Evolutionary conservation across 164 flowering plant species (phyloP).

Genomic region (Stephania yunnanensis): DNA sequence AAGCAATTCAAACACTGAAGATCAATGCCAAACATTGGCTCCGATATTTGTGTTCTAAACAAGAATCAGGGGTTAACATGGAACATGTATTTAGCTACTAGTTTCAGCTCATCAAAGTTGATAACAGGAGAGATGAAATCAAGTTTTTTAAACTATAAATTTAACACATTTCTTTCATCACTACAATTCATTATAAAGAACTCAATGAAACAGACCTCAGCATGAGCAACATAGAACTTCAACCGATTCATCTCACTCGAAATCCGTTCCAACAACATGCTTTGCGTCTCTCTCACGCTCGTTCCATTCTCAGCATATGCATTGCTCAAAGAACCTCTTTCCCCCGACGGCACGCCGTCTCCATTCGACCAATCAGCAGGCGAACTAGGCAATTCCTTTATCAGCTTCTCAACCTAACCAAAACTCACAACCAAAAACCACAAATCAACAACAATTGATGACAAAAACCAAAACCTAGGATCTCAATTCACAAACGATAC

Average conservation of each 20-base stretch:
- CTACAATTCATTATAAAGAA: background rate
- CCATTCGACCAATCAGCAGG: constrained; percentile 63
- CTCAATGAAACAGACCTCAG: constrained; percentile 55
- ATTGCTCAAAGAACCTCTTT: constrained; percentile 40
- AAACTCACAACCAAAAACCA: background rate
- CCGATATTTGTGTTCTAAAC: background rate
- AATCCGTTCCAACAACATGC: constrained; percentile 94
- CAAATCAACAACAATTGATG: no score
- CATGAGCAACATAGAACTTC: constrained; percentile 83
- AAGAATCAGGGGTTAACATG: background rate
- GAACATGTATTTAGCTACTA: background rate
- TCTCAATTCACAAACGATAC: background rate
- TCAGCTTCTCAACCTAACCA: constrained; percentile 38
- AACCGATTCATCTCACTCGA: constrained; percentile 99
- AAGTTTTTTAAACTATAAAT: no score
- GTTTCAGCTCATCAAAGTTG: background rate
- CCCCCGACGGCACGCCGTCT: constrained; percentile 29
- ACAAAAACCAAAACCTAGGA: background rate
- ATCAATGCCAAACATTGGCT: background rate
- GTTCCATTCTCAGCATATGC: constrained; percentile 62
- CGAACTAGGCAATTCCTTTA: constrained; percentile 31
- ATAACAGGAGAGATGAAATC: background rate
- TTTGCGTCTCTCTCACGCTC: constrained; percentile 83
- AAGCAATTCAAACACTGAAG: background rate
- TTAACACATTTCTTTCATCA: background rate